These are phyloP conservation scores for Decorospora gaudefroyi DNA, from an alignment of 2,329 filamentous ascomycete genomes.

Conservation along the genomic window DNA sequence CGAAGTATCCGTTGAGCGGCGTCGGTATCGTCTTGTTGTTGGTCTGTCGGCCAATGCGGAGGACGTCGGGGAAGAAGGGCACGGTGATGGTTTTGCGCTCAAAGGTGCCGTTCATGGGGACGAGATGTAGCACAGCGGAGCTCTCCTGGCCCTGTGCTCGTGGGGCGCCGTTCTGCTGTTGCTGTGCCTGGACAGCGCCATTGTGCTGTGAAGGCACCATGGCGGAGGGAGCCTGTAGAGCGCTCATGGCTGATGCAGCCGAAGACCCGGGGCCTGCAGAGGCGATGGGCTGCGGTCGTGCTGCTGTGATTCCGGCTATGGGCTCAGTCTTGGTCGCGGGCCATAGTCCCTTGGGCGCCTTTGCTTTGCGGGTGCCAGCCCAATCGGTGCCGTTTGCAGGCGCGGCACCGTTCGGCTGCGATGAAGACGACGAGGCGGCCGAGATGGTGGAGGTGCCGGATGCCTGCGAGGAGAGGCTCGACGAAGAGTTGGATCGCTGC, in stretches of 20 bases:
- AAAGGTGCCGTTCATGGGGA: slow-evolving; percentile 94
- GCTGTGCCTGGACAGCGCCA: slow-evolving; percentile 62
- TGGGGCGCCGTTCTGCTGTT: slow-evolving; percentile 59
- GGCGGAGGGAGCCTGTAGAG: slow-evolving; percentile 64
- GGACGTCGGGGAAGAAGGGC: slow-evolving; percentile 88
- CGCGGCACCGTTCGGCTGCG: slow-evolving; percentile 65
- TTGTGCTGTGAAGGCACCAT: slow-evolving; percentile 71
- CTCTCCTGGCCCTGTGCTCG: slow-evolving; percentile 58
- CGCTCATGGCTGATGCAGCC: slow-evolving; percentile 65
- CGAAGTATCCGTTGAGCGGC: slow-evolving; percentile 90
- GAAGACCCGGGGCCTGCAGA: slow-evolving; percentile 62
- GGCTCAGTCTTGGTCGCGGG: slow-evolving; percentile 68
- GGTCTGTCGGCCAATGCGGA: slow-evolving; percentile 93
- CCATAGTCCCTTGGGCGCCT: slow-evolving; percentile 63
- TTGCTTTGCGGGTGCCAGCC: slow-evolving; percentile 53
- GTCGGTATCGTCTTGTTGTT: slow-evolving; percentile 96
- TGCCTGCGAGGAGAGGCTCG: slow-evolving; percentile 68
- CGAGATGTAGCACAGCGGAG: slow-evolving; percentile 79
- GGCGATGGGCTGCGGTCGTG: slow-evolving; percentile 65
- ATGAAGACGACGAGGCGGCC: slow-evolving; percentile 55
- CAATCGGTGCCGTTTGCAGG: slow-evolving; percentile 45
- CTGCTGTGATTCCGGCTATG: slow-evolving; percentile 64
- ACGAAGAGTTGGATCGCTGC: slow-evolving; percentile 88
- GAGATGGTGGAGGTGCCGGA: slow-evolving; percentile 70
- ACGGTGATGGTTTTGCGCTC: slow-evolving; percentile 96